Conservation (phyloP, 2,329 filamentous ascomycete species). For the Talaromyces sp. region DNA sequence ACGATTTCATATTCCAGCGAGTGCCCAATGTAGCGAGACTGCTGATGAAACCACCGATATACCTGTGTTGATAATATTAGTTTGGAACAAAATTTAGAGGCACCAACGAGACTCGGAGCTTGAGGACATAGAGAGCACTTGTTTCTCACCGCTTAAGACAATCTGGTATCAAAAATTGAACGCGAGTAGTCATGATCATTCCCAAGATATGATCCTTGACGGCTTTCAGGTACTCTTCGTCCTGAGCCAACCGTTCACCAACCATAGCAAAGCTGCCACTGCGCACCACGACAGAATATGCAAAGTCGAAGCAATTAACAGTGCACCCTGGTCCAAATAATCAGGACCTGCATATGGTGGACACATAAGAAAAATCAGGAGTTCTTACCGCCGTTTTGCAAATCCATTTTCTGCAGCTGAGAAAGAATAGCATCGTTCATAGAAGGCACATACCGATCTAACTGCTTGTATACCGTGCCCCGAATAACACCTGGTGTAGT, state of each 20-base stretch:
- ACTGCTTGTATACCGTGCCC: conserved; percentile 19
- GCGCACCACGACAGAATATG: conserved; percentile 26
- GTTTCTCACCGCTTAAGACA: conserved; percentile 18
- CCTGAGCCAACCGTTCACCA: conserved; percentile 18
- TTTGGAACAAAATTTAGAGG: not conserved
- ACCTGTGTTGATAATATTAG: conserved; percentile 13
- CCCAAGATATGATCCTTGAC: conserved; percentile 27
- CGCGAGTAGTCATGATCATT: conserved; percentile 26
- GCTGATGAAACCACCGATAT: conserved; percentile 20
- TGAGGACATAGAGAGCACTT: too few relatives aligned
- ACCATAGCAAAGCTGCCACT: conserved; percentile 25
- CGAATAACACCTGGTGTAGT: conserved; percentile 26
- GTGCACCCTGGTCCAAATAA: conserved; percentile 15
- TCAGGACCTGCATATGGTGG: not conserved
- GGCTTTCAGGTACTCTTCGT: conserved; percentile 24
- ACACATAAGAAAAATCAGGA: not conserved
- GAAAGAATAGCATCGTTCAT: conserved; percentile 22
- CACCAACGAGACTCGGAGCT: too few relatives aligned
- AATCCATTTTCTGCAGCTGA: conserved; percentile 13
- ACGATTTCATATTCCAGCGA: conserved; percentile 25
- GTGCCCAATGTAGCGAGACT: conserved; percentile 17
- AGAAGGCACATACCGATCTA: conserved; percentile 22
- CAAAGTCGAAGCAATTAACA: conserved; percentile 22
- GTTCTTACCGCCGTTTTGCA: conserved; percentile 11
- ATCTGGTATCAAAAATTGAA: conserved; percentile 25